These are phyloP conservation scores for Cladosporium sp. DNA, from an alignment of 2,329 filamentous ascomycete species.

Conservation along the genomic window DNA sequence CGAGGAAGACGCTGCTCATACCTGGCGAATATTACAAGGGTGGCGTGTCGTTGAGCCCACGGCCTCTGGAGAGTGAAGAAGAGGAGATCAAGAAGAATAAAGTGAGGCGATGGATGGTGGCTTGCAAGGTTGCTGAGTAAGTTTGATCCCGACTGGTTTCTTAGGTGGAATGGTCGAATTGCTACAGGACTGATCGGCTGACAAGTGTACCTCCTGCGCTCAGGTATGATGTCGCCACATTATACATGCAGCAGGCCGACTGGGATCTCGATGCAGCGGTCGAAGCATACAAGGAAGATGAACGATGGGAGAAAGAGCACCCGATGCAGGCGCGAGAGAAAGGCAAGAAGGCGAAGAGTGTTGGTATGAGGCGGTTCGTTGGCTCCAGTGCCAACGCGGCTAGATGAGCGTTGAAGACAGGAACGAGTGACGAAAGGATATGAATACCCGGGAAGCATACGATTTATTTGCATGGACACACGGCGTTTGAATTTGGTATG, in stretches of 20 bases:
- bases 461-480: not conserved
- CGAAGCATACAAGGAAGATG: slow-evolving; percentile 67
- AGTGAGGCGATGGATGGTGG: slow-evolving; percentile 76
- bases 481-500: not conserved
- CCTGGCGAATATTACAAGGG: slow-evolving; percentile 70
- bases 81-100: slow-evolving; percentile 71
- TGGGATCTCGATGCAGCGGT: slow-evolving; percentile 69
- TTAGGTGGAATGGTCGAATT: not conserved
- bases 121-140: slow-evolving; percentile 75
- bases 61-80: slow-evolving; percentile 72
- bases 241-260: slow-evolving; percentile 71
- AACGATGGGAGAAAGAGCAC: slow-evolving; percentile 72
- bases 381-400: slow-evolving; percentile 24
- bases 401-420: not conserved
- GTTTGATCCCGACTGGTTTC: slow-evolving; percentile 30
- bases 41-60: slow-evolving; percentile 67
- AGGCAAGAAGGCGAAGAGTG: slow-evolving; percentile 46
- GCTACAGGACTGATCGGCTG: slow-evolving; percentile 35
- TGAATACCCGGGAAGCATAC: slow-evolving; percentile 5
- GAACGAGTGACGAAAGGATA: not conserved
- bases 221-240: slow-evolving; percentile 68
- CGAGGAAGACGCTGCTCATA: slow-evolving; percentile 69
- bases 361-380: slow-evolving; percentile 41
- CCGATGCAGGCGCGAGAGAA: slow-evolving; percentile 55
- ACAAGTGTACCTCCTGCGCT: slow-evolving; percentile 42